Evolutionary conservation across 1,284 basidiomycete genomes (phyloP).

Genomic region (Ganoderma multipileum): DNA sequence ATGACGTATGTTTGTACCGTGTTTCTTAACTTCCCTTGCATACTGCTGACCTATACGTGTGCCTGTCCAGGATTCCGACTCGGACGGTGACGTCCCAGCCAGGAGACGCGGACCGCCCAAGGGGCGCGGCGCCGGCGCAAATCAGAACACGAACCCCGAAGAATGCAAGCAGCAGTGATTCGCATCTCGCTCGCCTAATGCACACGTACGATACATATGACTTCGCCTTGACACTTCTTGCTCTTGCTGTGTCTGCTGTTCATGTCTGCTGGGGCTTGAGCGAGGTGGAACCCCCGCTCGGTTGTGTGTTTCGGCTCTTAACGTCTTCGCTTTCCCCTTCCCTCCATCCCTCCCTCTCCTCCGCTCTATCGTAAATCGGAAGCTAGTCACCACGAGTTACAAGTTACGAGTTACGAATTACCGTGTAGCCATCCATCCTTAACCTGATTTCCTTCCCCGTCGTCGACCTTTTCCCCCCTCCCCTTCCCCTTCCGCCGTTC

Average conservation of each 20-base stretch:
- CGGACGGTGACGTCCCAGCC: slow-evolving; percentile 63
- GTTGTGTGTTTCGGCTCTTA: slow-evolving; percentile 7
- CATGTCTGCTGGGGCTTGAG: not conserved
- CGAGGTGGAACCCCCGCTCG: not conserved
- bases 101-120: slow-evolving; percentile 65
- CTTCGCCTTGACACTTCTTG: not conserved
- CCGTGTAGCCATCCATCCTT: not conserved
- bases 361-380: not conserved
- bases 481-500: not conserved
- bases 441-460: not conserved
- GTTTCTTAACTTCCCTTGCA: slow-evolving; percentile 23
- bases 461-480: not conserved
- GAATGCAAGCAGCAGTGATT: slow-evolving; percentile 87
- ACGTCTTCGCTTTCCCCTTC: not conserved
- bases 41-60: slow-evolving; percentile 19
- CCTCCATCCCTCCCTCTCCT: not conserved
- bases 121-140: slow-evolving; percentile 52
- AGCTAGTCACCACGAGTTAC: too few relatives aligned
- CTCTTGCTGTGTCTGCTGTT: not conserved
- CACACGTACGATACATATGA: not conserved
- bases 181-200: not conserved
- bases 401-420: too few relatives aligned
- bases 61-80: slow-evolving; percentile 60
- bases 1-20: slow-evolving; percentile 49
- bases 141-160: slow-evolving; percentile 68